phyloP scores from a whole-genome alignment of 164 flowering plant genomes.

The Saururus chinensis region DNA sequence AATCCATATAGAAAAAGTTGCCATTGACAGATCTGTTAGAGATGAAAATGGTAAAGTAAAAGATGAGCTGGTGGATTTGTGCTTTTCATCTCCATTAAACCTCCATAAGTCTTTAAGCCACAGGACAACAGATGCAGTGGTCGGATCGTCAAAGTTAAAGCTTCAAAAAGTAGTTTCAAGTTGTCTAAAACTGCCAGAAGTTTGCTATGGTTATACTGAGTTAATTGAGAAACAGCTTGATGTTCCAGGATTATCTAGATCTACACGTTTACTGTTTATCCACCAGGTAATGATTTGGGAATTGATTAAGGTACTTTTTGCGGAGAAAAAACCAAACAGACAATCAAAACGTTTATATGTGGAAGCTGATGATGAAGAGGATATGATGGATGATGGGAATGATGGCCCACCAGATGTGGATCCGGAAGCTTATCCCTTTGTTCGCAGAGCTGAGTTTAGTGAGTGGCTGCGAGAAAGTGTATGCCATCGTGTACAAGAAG shows the following conservation, averaged over 20 bases:
- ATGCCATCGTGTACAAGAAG: conserved; percentile 74
- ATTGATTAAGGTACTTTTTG: conserved; percentile 82
- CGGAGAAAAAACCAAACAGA: conserved; percentile 38
- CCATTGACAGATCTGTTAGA: conserved; percentile 61
- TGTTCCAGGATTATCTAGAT: conserved; percentile 52
- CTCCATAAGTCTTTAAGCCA: conserved; percentile 60
- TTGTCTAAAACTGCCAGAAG: conserved; percentile 55
- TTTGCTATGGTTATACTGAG: conserved; percentile 61
- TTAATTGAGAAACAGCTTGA: conserved; percentile 69
- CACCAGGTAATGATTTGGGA: conserved; percentile 97
- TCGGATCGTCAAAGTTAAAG: conserved; percentile 51
- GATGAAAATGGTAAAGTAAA: conserved; percentile 66
- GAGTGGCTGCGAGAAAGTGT: conserved; percentile 97
- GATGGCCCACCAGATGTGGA: conserved; percentile 52
- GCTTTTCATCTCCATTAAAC: conserved; percentile 59
- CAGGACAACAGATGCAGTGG: conserved; percentile 36
- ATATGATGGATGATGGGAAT: conserved; percentile 66
- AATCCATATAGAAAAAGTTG: conserved; percentile 79
- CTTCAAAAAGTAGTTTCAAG: conserved; percentile 60
- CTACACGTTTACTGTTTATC: conserved; percentile 46
- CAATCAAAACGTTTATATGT: conserved; percentile 17
- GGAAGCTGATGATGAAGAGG: conserved; percentile 63
- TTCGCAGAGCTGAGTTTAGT: conserved; percentile 90
- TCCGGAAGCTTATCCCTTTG: conserved; percentile 68
- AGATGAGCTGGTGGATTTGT: conserved; percentile 59